phyloP scores from a whole-genome alignment of 2,329 filamentous ascomycete genomes.

The Cladophialophora bantiana region DNA sequence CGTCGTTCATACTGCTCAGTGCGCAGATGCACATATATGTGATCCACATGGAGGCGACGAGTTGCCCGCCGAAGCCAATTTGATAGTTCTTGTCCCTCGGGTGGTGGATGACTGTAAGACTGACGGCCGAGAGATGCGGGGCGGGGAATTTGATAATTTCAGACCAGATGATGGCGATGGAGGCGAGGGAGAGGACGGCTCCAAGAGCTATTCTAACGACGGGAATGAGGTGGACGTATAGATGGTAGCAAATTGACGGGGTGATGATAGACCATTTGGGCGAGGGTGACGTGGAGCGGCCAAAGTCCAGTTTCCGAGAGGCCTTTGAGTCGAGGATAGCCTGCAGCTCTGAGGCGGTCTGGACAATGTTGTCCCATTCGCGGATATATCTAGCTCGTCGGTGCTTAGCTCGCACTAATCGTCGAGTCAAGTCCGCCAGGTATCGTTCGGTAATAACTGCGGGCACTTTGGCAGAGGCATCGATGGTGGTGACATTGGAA shows the following conservation, averaged over 20 bases:
- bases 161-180: constrained; percentile 87
- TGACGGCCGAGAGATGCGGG: constrained; percentile 75
- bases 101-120: constrained; percentile 67
- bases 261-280: constrained; percentile 70
- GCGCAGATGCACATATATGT: constrained; percentile 95
- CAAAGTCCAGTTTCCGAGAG: constrained; percentile 81
- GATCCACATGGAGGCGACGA: constrained; percentile 86
- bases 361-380: constrained; percentile 83
- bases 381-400: constrained; percentile 80
- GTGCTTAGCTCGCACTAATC: constrained; percentile 81
- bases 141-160: constrained; percentile 86
- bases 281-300: constrained; percentile 62
- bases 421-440: constrained; percentile 84
- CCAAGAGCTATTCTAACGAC: constrained; percentile 70
- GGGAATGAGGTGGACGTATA: constrained; percentile 77
- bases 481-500: constrained; percentile 46
- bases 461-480: constrained; percentile 64
- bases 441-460: constrained; percentile 92
- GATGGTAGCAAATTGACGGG: constrained; percentile 80
- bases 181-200: constrained; percentile 74
- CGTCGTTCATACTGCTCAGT: constrained; percentile 84
- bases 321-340: constrained; percentile 82
- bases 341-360: constrained; percentile 76
- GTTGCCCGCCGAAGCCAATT: constrained; percentile 84
- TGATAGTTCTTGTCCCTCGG: constrained; percentile 73